Evolutionary conservation across 257 asterid species (phyloP).

Genomic region (Thymus mandschuricus): DNA sequence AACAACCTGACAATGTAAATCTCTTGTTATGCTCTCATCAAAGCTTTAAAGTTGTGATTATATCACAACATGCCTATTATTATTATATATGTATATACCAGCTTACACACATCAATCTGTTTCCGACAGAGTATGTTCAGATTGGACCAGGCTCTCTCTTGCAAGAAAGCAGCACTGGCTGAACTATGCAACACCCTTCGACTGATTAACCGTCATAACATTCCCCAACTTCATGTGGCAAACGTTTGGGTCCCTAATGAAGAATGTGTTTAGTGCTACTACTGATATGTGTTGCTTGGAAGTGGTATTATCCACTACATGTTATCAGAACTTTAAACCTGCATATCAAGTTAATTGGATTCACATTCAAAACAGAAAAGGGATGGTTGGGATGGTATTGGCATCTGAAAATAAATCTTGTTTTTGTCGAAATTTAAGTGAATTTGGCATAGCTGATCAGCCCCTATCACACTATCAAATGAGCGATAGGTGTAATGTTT

Average conservation of each 20-base stretch:
- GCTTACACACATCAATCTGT: neutral
- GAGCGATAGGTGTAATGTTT: neutral
- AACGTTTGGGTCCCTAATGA: too few relatives aligned
- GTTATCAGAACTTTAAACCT: neutral
- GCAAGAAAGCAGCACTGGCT: neutral
- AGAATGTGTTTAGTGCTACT: too few relatives aligned
- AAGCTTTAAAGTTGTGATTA: neutral
- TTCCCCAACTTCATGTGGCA: too few relatives aligned
- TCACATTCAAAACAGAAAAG: neutral
- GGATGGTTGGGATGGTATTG: neutral
- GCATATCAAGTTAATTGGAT: too few relatives aligned
- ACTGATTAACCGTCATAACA: too few relatives aligned
- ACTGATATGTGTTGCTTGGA: neutral
- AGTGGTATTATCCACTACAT: neutral
- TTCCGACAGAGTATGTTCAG: neutral
- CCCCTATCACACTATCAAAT: neutral
- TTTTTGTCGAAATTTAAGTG: neutral
- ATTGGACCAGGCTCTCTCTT: neutral
- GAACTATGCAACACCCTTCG: too few relatives aligned
- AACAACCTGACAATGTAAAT: neutral
- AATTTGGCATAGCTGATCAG: too few relatives aligned
- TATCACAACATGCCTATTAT: too few relatives aligned
- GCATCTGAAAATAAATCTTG: conserved; percentile 11
- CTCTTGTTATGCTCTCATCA: neutral
- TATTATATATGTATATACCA: neutral